A percentile compares a stretch with the other conserved stretches of the same genome.
Conservation (phyloP, 495 filamentous ascomycete species). For the Thermothielavioides terrestris region DNA sequence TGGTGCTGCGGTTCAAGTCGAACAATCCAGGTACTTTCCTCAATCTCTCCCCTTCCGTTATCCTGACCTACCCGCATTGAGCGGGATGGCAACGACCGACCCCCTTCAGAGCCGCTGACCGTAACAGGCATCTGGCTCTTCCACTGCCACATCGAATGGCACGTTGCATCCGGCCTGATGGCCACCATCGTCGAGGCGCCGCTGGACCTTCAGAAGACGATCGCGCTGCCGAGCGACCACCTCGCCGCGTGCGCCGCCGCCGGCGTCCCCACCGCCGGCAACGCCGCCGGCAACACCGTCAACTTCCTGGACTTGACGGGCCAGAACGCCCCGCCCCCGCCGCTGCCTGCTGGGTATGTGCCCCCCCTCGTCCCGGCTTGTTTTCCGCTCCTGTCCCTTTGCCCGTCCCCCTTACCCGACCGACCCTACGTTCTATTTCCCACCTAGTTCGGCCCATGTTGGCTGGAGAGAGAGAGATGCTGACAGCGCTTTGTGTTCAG, state of each 20-base stretch:
- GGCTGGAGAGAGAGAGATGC: too few relatives aligned
- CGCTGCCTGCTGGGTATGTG: too few relatives aligned
- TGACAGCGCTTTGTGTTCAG: slow-evolving; percentile 14
- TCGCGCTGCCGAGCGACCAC: slow-evolving; percentile 57
- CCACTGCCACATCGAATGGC: slow-evolving; percentile 64
- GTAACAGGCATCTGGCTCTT: slow-evolving; percentile 59
- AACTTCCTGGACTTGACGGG: slow-evolving; percentile 38
- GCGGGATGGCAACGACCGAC: background rate
- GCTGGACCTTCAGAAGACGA: slow-evolving; percentile 45
- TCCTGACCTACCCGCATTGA: background rate
- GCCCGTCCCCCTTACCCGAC: too few relatives aligned
- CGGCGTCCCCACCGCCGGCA: slow-evolving; percentile 48
- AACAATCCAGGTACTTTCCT: slow-evolving; percentile 57
- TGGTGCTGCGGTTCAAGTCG: slow-evolving; percentile 60
- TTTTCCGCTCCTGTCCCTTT: too few relatives aligned
- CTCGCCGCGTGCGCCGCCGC: slow-evolving; percentile 49
- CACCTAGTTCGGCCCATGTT: too few relatives aligned
- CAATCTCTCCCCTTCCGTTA: background rate
- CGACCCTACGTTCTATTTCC: too few relatives aligned
- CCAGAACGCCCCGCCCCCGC: too few relatives aligned
- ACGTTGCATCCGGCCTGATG: slow-evolving; percentile 56
- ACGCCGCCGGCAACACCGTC: slow-evolving; percentile 58
- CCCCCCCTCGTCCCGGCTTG: too few relatives aligned
- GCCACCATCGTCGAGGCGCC: slow-evolving; percentile 60
- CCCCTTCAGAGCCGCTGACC: background rate